Evolutionary conservation across 2,329 filamentous ascomycete species (phyloP), one percentile per base, ranked within the genome.

Genomic region (Grosmannia huntii): DNA sequence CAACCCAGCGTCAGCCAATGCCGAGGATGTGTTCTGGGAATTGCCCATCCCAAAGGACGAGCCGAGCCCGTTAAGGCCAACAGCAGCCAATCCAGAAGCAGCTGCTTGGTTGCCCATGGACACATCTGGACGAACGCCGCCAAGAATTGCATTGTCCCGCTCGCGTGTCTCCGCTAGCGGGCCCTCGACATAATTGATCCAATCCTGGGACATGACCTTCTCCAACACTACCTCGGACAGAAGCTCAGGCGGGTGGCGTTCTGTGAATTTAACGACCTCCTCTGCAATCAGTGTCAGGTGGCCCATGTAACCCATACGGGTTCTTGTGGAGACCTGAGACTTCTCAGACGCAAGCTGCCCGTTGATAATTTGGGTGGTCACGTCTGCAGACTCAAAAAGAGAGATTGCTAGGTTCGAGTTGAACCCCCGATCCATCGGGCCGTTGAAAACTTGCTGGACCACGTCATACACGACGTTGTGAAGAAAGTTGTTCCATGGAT

Each of bases 381-480:
- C 85, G 63, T 90, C 85, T 16, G 91, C 92, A 55, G 85, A 86
- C 68, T 95, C 89, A 66, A 99, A 99, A 23, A 99, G 82, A 64
- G 95, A 92, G 60, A 96, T 86, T 14, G 94, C 92, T 56, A 99
- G 76, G 53, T 84, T 86, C 12, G 89, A 85, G 71, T 99, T 99
- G 73, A 87, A 96, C 31, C 94, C 91, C 60, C 90, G 87, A 65
- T 97, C 92, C 88, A 99, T 96, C 0, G 90, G 90, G 10, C 94
- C 94, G 68, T 99, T 99, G 72, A 99, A 97, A 1, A 99, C 94
- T 75, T 99, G 94, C 71, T 99, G 94, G 50, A 99, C 89, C 67
- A 99, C 91, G 70, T 99, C 94, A 69, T 99, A 99, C 53, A 99
- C 94, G 50, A 99, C 94, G 68, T 99, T 99, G 73, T 99, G 94